Conservation (phyloP, 1,284 basidiomycete species). For the Prillingera fragicola region DNA sequence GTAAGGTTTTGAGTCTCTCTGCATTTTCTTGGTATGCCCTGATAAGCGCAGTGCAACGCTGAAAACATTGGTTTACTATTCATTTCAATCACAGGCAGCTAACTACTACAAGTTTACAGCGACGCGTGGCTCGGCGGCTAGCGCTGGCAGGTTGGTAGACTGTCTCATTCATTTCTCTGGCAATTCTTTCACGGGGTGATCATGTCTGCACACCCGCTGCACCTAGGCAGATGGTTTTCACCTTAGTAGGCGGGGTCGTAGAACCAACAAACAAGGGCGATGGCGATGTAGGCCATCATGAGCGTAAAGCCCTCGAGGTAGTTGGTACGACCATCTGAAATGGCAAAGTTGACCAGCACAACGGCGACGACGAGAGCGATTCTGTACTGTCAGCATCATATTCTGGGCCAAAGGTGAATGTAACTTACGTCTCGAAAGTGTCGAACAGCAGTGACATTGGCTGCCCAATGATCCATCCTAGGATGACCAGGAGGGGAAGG, state of each 20-base stretch:
- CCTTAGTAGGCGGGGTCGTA: slow-evolving; percentile 18
- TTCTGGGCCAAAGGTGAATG: background rate
- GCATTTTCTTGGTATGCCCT: too few relatives aligned
- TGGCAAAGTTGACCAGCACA: slow-evolving; percentile 72
- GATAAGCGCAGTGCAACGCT: too few relatives aligned
- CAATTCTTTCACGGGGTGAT: too few relatives aligned
- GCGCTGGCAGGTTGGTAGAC: too few relatives aligned
- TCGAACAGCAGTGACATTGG: slow-evolving; percentile 50
- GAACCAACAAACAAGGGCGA: slow-evolving; percentile 45
- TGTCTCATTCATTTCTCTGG: too few relatives aligned
- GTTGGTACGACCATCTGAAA: slow-evolving; percentile 77
- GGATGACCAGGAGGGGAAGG: slow-evolving; percentile 61
- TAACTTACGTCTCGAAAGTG: slow-evolving; percentile 41
- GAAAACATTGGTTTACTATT: too few relatives aligned
- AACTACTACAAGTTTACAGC: too few relatives aligned
- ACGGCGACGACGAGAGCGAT: slow-evolving; percentile 56
- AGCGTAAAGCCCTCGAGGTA: slow-evolving; percentile 62
- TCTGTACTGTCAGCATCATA: slow-evolving; percentile 21
- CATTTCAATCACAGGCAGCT: too few relatives aligned
- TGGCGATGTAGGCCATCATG: slow-evolving; percentile 50
- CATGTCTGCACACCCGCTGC: too few relatives aligned
- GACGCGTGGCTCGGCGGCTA: too few relatives aligned
- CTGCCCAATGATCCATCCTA: slow-evolving; percentile 52
- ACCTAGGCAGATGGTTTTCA: too few relatives aligned
- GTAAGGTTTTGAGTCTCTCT: too few relatives aligned